Evolutionary conservation across 768 basidiomycete species (phyloP).

Genomic region (Boletus huronensis): DNA sequence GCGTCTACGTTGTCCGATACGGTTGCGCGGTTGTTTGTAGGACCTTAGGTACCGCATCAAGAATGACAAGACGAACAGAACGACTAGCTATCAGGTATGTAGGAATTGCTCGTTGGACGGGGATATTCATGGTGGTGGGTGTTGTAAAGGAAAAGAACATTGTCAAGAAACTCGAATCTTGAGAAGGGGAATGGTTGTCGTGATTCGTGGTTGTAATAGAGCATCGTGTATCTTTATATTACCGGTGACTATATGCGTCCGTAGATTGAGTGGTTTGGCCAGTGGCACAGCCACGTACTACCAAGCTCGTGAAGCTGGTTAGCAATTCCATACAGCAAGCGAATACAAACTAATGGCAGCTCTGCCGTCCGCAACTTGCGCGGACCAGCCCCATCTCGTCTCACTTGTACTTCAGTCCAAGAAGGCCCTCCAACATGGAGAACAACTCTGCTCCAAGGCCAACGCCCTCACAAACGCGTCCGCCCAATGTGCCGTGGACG

Average conservation of each 20-base stretch:
- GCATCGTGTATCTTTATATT: background rate
- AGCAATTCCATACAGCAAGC: background rate
- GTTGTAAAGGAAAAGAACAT: slow-evolving; percentile 36
- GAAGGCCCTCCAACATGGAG: slow-evolving; percentile 75
- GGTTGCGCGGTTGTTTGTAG: slow-evolving; percentile 14
- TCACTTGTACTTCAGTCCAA: slow-evolving; percentile 78
- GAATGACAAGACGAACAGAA: slow-evolving; percentile 44
- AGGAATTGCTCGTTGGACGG: background rate
- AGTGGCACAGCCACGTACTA: slow-evolving; percentile 7
- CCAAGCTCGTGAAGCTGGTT: background rate
- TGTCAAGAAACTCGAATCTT: slow-evolving; percentile 24
- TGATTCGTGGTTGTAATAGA: background rate
- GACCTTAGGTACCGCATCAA: slow-evolving; percentile 36
- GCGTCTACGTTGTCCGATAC: background rate
- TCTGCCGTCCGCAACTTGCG: slow-evolving; percentile 6
- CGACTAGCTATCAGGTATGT: slow-evolving; percentile 36
- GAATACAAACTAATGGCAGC: slow-evolving; percentile 16
- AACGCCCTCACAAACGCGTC: slow-evolving; percentile 62
- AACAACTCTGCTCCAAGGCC: slow-evolving; percentile 70
- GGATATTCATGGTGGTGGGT: background rate
- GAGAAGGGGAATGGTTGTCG: background rate
- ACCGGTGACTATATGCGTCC: background rate
- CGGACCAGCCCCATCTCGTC: slow-evolving; percentile 60
- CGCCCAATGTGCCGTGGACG: slow-evolving; percentile 62
- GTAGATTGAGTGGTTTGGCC: background rate